Evolutionary conservation across 106 monocot species (phyloP), one percentile per base, ranked within the genome.

Genomic region (Chionographis japonica): DNA sequence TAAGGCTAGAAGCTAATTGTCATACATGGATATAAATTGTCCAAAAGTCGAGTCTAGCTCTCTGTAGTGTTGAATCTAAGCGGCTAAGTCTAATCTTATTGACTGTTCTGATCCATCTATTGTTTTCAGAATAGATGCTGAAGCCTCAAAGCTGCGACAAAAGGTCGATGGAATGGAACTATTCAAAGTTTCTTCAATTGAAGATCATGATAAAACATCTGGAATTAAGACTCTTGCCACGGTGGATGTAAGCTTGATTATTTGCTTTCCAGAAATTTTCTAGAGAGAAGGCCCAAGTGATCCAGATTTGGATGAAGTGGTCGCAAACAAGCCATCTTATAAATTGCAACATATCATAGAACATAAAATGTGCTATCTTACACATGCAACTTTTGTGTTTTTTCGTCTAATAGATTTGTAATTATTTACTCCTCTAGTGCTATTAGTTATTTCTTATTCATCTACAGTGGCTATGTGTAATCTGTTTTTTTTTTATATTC

Each of bases 51-150:
- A 6, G 46, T 40, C 14, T 17, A 3, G 37, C 15, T 12, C 11
- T 19, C 1, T 37, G 53, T 16, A 51, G n/a, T 63, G 43, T 50
- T 41, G 27, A 52, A 63, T 15, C 40, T 55, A 6, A 53, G 10
- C 40, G 62, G 40, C 54, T n/a, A 37, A 41, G 8, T 40, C 20
- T 43, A 43, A 16, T 68, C 54, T 63, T 20, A 4, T 60, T 61
- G 67, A 61, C 42, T 41, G 4, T 49, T 35, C 37, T 57, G 15
- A 14, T 20, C 36, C 49, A 17, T 35, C 27, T 70, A 35, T 74
- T 69, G 59, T 16, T 74, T 81, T 40, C 88, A 94, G 94, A 79
- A 65, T 94, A 78, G 87, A 94, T 70, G 75, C 79, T 53, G 87
- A 94, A 88, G 73, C 52, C 54, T 66, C 68, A 62, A 80, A 80